These are phyloP conservation scores for Vaccinium corymbosum DNA, from an alignment of 148 eudicot species.

Conservation along the genomic window DNA sequence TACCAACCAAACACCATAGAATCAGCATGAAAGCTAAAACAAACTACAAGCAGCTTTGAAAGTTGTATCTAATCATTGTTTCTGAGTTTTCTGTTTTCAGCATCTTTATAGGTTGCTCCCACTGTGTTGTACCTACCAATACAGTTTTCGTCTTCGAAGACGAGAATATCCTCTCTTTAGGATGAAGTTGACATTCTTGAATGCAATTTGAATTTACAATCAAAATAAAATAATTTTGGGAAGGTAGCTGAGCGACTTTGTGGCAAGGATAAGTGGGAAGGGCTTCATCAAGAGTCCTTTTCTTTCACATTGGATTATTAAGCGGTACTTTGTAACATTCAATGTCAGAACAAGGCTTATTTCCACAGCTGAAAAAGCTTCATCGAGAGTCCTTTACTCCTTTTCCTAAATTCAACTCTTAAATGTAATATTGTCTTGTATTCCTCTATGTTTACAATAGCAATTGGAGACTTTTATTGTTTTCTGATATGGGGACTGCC, in stretches of 20 bases:
- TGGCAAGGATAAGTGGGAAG: neutral
- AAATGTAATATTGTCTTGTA: neutral
- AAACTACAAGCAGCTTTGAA: neutral
- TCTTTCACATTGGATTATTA: neutral
- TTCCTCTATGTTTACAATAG: neutral
- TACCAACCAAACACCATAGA: no score
- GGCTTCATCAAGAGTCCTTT: neutral
- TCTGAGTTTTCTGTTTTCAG: neutral
- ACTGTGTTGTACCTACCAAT: neutral
- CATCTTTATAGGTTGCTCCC: neutral
- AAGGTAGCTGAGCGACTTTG: neutral
- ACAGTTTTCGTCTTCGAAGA: neutral
- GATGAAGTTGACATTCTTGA: neutral
- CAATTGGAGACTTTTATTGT: neutral
- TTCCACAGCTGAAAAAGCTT: neutral
- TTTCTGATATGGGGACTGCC: neutral
- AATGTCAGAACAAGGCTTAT: neutral
- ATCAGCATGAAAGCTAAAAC: neutral
- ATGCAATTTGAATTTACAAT: neutral
- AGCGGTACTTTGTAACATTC: neutral
- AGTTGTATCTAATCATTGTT: neutral
- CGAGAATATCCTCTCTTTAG: neutral
- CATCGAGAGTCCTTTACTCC: neutral
- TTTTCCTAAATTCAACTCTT: neutral
- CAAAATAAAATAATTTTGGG: neutral